Base-by-base conservation (phyloP, 345 rosid species). In the Hibiscus tridactylites region DNA sequence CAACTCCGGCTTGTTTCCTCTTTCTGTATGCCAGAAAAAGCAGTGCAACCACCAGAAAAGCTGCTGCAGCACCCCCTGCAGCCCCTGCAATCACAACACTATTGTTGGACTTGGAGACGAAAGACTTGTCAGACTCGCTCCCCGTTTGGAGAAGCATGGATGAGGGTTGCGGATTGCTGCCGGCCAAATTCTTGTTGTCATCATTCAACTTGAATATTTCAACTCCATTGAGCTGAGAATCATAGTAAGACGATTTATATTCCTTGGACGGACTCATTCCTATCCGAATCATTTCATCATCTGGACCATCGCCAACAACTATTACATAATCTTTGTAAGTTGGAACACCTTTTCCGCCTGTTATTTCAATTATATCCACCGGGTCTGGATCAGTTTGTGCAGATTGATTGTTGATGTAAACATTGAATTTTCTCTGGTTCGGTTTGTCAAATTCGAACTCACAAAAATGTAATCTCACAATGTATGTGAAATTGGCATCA, bases 181-280 rank as follows among this genome's bases (percentile, higher is more conserved):
- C 94, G 0, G 91, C 96, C 59, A 95, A 73, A 73, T 76, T 88
- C 70, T 77, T 81, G 46, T 39, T 75, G 26, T 71, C 63, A 26
- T 79, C 83, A n/a, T 77, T 79, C 50, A 89, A 80, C 86, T 95
- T 91, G 81, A 91, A 88, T 44, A 94, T 79, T 83, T 94, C 96
- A 24, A 91, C 15, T 12, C 96, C 96, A 59, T 86, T 94, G 19
- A 91, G 82, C 16, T 79, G 61, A 0, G 91, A 77, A 61, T 91
- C 90, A 26, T 64, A 78, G 76, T 35, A 85, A 42, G 90, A 82
- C 0, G 97, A 89, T 1, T 79, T 76, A 3, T 82, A 39, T 5
- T 0, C 15, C 0, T 63, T 52, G 0, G 96, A 80, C 17, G 97
- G 97, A 2, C 79, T 79, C 79, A 92, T 73, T 9, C 83, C 87